A percentile compares a stretch with the other conserved stretches of the same genome.
Conservation (phyloP, 305 asterid species). For the Fraxinus paxiana region DNA sequence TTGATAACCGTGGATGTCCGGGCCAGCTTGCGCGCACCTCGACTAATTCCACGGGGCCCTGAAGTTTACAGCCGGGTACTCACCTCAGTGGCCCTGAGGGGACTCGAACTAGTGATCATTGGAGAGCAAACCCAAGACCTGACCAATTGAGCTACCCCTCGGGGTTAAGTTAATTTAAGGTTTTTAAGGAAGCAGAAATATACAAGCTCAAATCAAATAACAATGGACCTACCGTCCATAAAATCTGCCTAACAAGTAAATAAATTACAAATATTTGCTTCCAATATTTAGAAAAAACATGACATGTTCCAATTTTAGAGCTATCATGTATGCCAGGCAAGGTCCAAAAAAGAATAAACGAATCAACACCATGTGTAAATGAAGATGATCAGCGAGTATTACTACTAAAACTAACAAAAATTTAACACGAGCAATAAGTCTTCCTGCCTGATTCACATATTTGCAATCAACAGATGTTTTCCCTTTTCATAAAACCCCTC, state of each 20-base stretch:
- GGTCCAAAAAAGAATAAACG: background rate
- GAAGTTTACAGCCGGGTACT: too few relatives aligned
- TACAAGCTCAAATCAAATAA: background rate
- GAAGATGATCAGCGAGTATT: background rate
- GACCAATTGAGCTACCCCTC: too few relatives aligned
- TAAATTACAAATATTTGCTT: background rate
- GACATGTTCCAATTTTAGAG: background rate
- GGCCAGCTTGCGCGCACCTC: too few relatives aligned
- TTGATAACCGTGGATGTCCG: too few relatives aligned
- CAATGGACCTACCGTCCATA: background rate
- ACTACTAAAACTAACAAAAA: background rate
- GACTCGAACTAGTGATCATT: too few relatives aligned
- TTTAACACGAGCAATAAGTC: background rate
- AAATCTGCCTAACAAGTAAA: background rate
- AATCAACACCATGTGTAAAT: background rate
- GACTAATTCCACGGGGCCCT: too few relatives aligned
- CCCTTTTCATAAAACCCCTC: background rate
- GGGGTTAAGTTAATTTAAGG: too few relatives aligned
- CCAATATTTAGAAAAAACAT: background rate
- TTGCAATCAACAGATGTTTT: background rate
- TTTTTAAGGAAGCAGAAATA: background rate
- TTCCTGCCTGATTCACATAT: background rate
- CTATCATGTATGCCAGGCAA: background rate
- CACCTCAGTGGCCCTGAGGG: too few relatives aligned
- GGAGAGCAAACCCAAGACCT: too few relatives aligned